Base-by-base conservation (phyloP, 441 rosid species). In the Dalechampia spathulata region DNA sequence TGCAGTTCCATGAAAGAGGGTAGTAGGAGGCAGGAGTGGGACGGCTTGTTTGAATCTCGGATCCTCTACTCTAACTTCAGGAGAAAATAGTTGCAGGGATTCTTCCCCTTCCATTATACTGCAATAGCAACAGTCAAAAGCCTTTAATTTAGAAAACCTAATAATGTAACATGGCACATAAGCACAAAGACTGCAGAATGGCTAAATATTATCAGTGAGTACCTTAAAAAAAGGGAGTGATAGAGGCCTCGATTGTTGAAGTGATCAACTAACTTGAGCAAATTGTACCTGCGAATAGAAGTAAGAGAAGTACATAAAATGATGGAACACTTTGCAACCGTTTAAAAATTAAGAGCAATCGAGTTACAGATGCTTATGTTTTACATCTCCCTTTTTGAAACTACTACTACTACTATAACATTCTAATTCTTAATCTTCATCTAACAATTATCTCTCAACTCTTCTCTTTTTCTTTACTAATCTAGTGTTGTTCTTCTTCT, bases 71-170 rank as follows among this genome's bases (percentile, higher is more conserved):
- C 82, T 66, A 23, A 85, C 71, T 74, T 87, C 97, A 16, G 99
- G 97, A 61, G 99, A 93, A 77, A 62, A 90, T 55, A 57, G 72
- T 32, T 36, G 61, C 68, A 93, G 69, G 40, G 95, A 87, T 63
- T 82, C 80, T 63, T 94, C 97, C 48, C 97, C 97, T 72, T 86
- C 97, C 99, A 94, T 93, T 55, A 93, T 87, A 73, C 99, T 87
- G 78, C 46, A 41, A 41, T 19, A 65, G 36, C 51, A 21, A 47
- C 14, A 7, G 20, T 22, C 36, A 38, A 49, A 64, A 8, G 12
- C 4, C 37, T 15, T 59, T 30, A 27, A 47, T 47, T 7, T 28
- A 14, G 36, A 38, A 12, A 23, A 46, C 40, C 7, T 14, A 62
- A 55, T 12, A 19, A 12, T 34, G 36, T n/a, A 49, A 58, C 19